Evolutionary conservation across 148 eudicot genomes (phyloP), one percentile per base, ranked within the genome.

Genomic region (Limonium bicolor): DNA sequence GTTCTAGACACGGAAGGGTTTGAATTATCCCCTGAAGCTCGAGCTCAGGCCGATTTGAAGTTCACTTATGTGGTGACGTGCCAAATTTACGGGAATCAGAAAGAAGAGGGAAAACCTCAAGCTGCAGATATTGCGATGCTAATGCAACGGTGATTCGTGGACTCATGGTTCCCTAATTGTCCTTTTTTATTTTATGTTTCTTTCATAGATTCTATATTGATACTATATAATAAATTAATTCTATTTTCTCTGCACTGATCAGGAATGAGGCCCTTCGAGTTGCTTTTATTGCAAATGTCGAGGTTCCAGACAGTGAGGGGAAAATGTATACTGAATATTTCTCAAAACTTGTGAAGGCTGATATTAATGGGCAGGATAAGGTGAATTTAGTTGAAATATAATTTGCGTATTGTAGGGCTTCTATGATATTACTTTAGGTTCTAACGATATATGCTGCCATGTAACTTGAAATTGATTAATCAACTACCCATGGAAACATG

Each of bases 251-350:
- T 35, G 22, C n/a, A n/a, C n/a, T 18, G 41, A 27, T 30, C 51
- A 90, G 99, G 65, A 78, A 85, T 59, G 95, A 92, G 68, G 99
- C 88, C 51, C 99, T 92, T 59, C 94, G 99, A 52, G 76, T 92
- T 51, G 99, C 95, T 37, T 92, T 56, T 56, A 92, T 92, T 43
- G 99, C 85, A 43, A 62, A 51, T 54, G 83, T 78, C 46, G 99
- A 92, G 70, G 78, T 95, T 52, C 54, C 78, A 60, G 78, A 71
- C 57, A n/a, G n/a, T n/a, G 94, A 85, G 22, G 99, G 95, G 20
- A 65, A 41, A 60, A 77, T 84, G 62, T 69, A 78, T 44, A 92
- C 72, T 2, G 94, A 85, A 60, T 92, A 65, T 63, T 78, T 55
- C 54, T 92, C 99, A 3, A 92, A 92, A 60, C 95, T 90, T 40